Evolutionary conservation across 2,329 filamentous ascomycete genomes (phyloP), one percentile per base, ranked within the genome.

Genomic region (Curvularia spicifera): DNA sequence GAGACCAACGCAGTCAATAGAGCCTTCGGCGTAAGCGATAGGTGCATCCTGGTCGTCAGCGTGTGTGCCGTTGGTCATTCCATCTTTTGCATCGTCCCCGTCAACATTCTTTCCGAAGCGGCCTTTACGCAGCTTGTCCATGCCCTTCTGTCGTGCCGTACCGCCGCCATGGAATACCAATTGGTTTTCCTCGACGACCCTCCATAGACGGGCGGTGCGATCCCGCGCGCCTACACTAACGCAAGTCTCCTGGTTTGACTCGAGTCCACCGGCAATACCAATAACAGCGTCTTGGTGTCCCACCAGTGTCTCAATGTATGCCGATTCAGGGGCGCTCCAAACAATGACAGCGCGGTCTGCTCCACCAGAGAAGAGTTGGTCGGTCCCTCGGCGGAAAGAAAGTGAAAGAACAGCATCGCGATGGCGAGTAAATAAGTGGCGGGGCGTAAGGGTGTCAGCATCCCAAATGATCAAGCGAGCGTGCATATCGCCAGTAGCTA

Each of bases 221-320:
- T 99, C 95, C 64, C 95, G 85, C 5, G 92, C 90, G 54, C 95
- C 95, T 18, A 97, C 95, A 61, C 89, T 95, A 59, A 98, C 84
- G 74, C 95, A 97, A 48, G 92, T 89, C 77, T 98, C 95, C 67
- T 93, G 88, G 1, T 89, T 88, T 61, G 96, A 84, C 22, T 77
- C 75, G 8, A 76, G 63, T 9, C 71, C 75, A 40, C 71, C 73
- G 18, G 91, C 90, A 53, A 99, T 86, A 71, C 93, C 91, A 37
- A 94, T 84, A 5, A 98, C 90, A 64, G 91, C 85, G 74, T 98
- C 94, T 74, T 97, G 94, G 78, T 99, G 95, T 44, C 95, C 95
- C 73, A 97, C 98, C 0, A 99, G 83, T 0, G 94, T 98, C 78
- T 99, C 95, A 29, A 97, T 87, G 72, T 98, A 99, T 45, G 94